Evolutionary conservation across 2,329 filamentous ascomycete species (phyloP).

Genomic region (Ilyonectria destructans): DNA sequence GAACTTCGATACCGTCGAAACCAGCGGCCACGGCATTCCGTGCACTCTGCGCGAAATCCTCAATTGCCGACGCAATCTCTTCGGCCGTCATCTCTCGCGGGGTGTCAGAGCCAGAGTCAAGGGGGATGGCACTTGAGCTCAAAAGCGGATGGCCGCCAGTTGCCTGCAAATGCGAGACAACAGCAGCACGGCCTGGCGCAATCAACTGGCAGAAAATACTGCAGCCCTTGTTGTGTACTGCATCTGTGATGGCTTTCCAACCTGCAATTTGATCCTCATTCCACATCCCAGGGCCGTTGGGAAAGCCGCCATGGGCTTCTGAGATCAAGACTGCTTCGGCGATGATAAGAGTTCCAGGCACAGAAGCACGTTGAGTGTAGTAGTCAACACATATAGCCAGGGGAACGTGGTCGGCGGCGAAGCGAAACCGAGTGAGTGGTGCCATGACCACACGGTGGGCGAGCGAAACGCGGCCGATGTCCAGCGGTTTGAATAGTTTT

Average conservation of each 20-base stretch:
- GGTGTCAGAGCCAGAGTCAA: not conserved
- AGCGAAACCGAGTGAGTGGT: not conserved
- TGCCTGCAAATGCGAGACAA: not conserved
- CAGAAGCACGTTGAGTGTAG: conserved; percentile 15
- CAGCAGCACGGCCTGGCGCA: not conserved
- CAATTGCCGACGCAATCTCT: conserved; percentile 15
- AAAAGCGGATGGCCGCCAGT: not conserved
- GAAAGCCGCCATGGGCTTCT: not conserved
- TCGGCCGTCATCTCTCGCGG: conserved; percentile 6
- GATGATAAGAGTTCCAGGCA: conserved; percentile 14
- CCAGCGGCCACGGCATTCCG: conserved; percentile 71
- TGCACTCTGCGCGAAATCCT: conserved; percentile 16
- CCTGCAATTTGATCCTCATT: conserved; percentile 21
- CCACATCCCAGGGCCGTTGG: conserved; percentile 21
- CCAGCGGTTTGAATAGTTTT: not conserved
- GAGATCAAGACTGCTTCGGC: conserved; percentile 13
- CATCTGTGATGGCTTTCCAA: conserved; percentile 22
- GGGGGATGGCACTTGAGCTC: not conserved
- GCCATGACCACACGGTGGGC: not conserved
- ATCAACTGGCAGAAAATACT: not conserved
- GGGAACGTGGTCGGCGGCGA: not conserved
- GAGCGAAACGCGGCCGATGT: not conserved
- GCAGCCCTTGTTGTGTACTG: conserved; percentile 23
- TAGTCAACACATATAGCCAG: not conserved
- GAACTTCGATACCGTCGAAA: conserved; percentile 78